A percentile compares a stretch with the other conserved stretches of the same genome.
Evolutionary conservation across 257 asterid genomes (phyloP).

Genomic region (Parsonsia alboflavescens): DNA sequence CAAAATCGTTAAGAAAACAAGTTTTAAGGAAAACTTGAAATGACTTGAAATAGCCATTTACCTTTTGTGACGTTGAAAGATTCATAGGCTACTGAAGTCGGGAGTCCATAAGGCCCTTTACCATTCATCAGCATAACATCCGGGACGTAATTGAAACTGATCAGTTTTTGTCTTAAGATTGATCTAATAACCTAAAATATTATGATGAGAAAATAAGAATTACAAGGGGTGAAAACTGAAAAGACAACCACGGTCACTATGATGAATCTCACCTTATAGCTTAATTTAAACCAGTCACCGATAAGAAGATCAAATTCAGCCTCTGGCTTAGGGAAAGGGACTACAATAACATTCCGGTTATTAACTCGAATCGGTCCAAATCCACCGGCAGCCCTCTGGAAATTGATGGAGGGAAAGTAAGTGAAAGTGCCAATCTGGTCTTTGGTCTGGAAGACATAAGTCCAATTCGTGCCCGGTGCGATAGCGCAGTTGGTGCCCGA

Average conservation of each 20-base stretch:
- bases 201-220: neutral
- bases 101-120: conserved; percentile 39
- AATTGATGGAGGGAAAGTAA: conserved; percentile 53
- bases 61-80: conserved; percentile 49
- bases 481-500: conserved; percentile 69
- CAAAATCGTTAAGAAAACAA: neutral
- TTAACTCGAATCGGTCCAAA: conserved; percentile 63
- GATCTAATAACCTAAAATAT: conserved; percentile 32
- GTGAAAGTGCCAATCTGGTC: conserved; percentile 65
- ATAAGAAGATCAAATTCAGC: conserved; percentile 65
- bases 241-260: neutral
- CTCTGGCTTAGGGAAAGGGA: conserved; percentile 59
- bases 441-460: conserved; percentile 49
- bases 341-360: conserved; percentile 42
- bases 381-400: conserved; percentile 62
- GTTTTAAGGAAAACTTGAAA: neutral
- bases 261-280: conserved; percentile 36
- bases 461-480: conserved; percentile 55
- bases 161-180: neutral
- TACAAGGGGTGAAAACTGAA: neutral
- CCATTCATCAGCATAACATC: conserved; percentile 61
- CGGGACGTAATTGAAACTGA: conserved; percentile 5
- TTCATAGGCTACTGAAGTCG: conserved; percentile 26
- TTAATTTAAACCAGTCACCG: conserved; percentile 53
- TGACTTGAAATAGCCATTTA: neutral